Base-by-base conservation (phyloP, 176 grass and related monocot genomes). In the Eragrostis nindensis region DNA sequence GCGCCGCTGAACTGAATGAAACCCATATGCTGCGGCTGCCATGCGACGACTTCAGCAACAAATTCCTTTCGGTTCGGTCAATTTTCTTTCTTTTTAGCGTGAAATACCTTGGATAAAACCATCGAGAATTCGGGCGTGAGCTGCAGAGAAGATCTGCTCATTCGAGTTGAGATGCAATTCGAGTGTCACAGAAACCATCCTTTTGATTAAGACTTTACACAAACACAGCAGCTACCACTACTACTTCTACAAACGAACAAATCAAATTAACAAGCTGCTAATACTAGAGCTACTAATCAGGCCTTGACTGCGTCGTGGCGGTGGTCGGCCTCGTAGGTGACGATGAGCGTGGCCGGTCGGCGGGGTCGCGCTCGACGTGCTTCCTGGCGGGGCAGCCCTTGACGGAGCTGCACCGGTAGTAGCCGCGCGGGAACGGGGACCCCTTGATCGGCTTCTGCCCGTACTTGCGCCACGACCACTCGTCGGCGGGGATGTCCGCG, bases 391-490 rank as follows among this genome's bases (percentile, higher is more conserved):
- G 95, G 74, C 95, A 98, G 0, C 92, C 92, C 18, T 91, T 84
- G 2, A 89, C 70, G 46, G 53, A 71, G 88, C 95, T 94, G 80
- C 95, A 98, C 41, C 89, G 84, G 71, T 98, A 98, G 81, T 98
- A 98, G 16, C 90, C 83, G 52, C 95, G 82, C 25, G 95, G 95
- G 80, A 89, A 85, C 5, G 95, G 92, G 64, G 90, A 98, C 8
- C 89, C 91, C 79, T 97, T 97, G 89, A 97, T 97, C n/a, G 88
- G 86, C 84, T 97, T 97, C 81, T 97, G 94, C 61, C 94, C 94
- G 77, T 97, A 97, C 81, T 97, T 97, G 42, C 94, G 77, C 94
- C 94, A 97, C 26, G 91, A 94, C 74, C 76, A 86, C 24, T 98
- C 89, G 81, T 98, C 95, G 2, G 66, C 38, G 6, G 92, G 92